Evolutionary conservation across 176 grass and related monocot genomes (phyloP).

Genomic region (Raddia guianensis): DNA sequence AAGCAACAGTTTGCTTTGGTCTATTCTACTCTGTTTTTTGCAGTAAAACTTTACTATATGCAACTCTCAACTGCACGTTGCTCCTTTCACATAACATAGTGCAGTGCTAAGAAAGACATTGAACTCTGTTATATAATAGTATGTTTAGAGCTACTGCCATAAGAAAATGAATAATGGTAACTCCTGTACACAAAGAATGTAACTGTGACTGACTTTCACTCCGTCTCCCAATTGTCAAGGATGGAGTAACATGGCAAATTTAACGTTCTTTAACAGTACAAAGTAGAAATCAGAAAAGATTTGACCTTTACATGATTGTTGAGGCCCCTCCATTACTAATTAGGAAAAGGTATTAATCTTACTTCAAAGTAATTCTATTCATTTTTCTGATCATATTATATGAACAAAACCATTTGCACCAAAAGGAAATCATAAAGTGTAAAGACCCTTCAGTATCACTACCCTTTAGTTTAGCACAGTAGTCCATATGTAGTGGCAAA

Average conservation of each 20-base stretch:
- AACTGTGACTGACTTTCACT: not conserved
- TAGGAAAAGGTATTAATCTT: not conserved
- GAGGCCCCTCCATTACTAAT: not conserved
- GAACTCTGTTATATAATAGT: not conserved
- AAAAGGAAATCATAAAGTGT: not conserved
- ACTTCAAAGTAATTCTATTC: not conserved
- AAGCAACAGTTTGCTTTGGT: not conserved
- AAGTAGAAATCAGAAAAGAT: not conserved
- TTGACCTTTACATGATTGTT: not conserved
- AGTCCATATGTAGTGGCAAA: not conserved
- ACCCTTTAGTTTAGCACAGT: not conserved
- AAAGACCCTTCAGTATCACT: not conserved
- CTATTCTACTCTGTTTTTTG: constrained; percentile 5
- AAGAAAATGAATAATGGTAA: not conserved
- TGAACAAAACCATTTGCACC: not conserved
- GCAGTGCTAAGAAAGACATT: not conserved
- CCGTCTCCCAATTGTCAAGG: not conserved
- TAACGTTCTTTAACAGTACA: not conserved
- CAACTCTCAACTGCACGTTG: not conserved
- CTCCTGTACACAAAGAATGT: constrained; percentile 1
- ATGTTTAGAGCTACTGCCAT: constrained; percentile 12
- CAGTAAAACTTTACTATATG: not conserved
- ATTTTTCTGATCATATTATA: constrained; percentile 2
- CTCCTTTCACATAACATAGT: not conserved
- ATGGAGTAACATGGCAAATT: constrained; percentile 6